Conservation (phyloP, 2,329 filamentous ascomycete species). For the Colletotrichum orchidophilum region DNA sequence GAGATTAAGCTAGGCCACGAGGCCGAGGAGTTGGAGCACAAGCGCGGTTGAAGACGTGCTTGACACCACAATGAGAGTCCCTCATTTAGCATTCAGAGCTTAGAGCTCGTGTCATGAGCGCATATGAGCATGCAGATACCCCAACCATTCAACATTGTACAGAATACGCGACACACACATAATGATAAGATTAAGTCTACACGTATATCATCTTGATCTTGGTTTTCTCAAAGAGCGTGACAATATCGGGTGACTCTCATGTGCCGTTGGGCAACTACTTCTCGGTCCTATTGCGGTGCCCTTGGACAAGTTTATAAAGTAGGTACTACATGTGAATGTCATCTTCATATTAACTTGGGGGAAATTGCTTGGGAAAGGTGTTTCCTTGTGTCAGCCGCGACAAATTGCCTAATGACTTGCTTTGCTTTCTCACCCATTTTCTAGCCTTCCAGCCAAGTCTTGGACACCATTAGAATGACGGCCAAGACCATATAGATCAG, state of each 20-base stretch:
- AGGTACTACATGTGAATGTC: not conserved
- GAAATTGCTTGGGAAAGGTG: not conserved
- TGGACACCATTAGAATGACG: not conserved
- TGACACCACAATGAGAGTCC: not conserved
- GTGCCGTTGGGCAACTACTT: too few relatives aligned
- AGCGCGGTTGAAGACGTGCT: conserved; percentile 14
- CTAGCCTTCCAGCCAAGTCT: not conserved
- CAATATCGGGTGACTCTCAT: not conserved
- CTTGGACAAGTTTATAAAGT: too few relatives aligned
- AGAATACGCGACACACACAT: conserved; percentile 14
- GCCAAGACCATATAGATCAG: not conserved
- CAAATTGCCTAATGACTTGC: not conserved
- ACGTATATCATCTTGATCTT: not conserved
- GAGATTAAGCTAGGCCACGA: conserved; percentile 40
- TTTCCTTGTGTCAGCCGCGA: not conserved
- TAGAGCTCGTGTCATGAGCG: not conserved
- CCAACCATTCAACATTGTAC: not conserved
- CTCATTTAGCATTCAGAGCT: not conserved
- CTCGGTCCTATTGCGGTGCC: too few relatives aligned
- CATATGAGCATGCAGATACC: conserved; percentile 28
- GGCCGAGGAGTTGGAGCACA: conserved; percentile 30
- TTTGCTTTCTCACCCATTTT: not conserved
- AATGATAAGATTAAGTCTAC: conserved; percentile 9
- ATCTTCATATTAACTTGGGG: not conserved
- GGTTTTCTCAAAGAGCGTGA: not conserved